A percentile compares a stretch with the other conserved stretches of the same genome.
Conservation (phyloP, 2,329 filamentous ascomycete species). For the Neonectria magnoliae region DNA sequence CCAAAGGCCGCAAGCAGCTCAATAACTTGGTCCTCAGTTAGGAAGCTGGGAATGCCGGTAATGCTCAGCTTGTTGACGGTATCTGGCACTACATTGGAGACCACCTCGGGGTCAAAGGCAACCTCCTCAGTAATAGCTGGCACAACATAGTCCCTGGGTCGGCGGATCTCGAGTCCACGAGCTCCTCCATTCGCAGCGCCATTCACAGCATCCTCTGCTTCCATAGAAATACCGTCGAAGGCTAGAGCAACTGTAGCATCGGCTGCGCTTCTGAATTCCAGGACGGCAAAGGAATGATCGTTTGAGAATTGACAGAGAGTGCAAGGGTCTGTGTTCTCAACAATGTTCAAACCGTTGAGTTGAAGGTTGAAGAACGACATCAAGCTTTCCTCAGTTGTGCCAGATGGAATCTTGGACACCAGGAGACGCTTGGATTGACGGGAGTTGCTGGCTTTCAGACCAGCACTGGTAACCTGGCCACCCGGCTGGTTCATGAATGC, state of each 20-base stretch:
- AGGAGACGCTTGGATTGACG: slow-evolving; percentile 94
- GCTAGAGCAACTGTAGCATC: slow-evolving; percentile 94
- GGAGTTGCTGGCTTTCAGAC: slow-evolving; percentile 91
- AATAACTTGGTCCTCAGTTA: slow-evolving; percentile 90
- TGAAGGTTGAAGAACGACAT: slow-evolving; percentile 94
- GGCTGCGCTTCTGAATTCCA: slow-evolving; percentile 88
- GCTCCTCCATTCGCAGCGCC: slow-evolving; percentile 64
- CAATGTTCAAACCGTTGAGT: slow-evolving; percentile 94
- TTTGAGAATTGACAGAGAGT: slow-evolving; percentile 83
- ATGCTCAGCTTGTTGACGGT: slow-evolving; percentile 96
- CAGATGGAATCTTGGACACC: slow-evolving; percentile 81
- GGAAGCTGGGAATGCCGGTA: slow-evolving; percentile 85
- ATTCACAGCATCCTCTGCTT: slow-evolving; percentile 69
- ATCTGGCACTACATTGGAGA: slow-evolving; percentile 86
- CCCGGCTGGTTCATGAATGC: slow-evolving; percentile 94
- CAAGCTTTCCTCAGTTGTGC: slow-evolving; percentile 78
- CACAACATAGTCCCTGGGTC: slow-evolving; percentile 97
- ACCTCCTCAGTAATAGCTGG: slow-evolving; percentile 80
- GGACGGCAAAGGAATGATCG: slow-evolving; percentile 81
- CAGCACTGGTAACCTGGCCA: slow-evolving; percentile 75
- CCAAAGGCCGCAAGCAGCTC: slow-evolving; percentile 93
- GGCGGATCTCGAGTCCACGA: slow-evolving; percentile 76
- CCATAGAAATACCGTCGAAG: slow-evolving; percentile 89
- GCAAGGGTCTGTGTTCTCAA: slow-evolving; percentile 86
- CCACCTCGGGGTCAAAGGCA: slow-evolving; percentile 77